Percentiles rank a stretch among this genome's conserved stretches.
Evolutionary conservation across 345 rosid species (phyloP).

Genomic region (Dipteronia dyeriana): DNA sequence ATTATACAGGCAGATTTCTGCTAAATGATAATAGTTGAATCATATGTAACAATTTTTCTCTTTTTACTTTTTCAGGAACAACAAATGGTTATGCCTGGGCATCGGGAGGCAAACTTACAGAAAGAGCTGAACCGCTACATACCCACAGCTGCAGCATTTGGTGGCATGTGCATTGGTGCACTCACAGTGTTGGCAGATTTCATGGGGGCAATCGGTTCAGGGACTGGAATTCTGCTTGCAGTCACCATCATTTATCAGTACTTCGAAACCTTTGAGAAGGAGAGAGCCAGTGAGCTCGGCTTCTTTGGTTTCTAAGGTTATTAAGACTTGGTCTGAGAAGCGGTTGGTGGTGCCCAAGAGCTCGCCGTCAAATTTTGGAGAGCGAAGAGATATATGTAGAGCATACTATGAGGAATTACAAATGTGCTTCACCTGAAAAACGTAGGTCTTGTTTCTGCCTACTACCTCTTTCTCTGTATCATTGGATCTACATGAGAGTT

Average conservation of each 20-base stretch:
- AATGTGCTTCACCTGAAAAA: slow-evolving; percentile 6
- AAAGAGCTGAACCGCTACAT: slow-evolving; percentile 84
- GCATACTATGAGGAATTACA: slow-evolving; percentile 1
- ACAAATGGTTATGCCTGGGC: slow-evolving; percentile 98
- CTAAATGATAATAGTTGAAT: not conserved
- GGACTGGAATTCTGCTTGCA: slow-evolving; percentile 81
- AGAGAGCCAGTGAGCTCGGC: slow-evolving; percentile 85
- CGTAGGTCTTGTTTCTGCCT: not conserved
- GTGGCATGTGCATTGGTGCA: slow-evolving; percentile 86
- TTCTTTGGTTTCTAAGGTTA: slow-evolving; percentile 71
- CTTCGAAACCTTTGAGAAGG: slow-evolving; percentile 92
- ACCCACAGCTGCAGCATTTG: slow-evolving; percentile 93
- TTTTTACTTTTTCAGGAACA: slow-evolving; percentile 55
- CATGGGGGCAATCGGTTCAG: slow-evolving; percentile 92
- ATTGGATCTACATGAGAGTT: slow-evolving; percentile 3
- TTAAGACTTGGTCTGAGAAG: not conserved
- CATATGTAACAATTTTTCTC: not conserved
- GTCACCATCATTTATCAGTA: slow-evolving; percentile 88
- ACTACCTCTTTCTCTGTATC: not conserved
- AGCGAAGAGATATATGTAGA: slow-evolving; percentile 20
- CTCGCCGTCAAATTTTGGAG: slow-evolving; percentile 17
- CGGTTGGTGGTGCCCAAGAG: slow-evolving; percentile 17
- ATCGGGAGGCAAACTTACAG: slow-evolving; percentile 83
- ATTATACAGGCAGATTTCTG: not conserved
- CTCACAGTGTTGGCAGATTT: slow-evolving; percentile 82